A percentile compares a stretch with the other conserved stretches of the same genome.
Conservation (phyloP, 176 grass and related monocot genomes). For the Pontederia crassipes region DNA sequence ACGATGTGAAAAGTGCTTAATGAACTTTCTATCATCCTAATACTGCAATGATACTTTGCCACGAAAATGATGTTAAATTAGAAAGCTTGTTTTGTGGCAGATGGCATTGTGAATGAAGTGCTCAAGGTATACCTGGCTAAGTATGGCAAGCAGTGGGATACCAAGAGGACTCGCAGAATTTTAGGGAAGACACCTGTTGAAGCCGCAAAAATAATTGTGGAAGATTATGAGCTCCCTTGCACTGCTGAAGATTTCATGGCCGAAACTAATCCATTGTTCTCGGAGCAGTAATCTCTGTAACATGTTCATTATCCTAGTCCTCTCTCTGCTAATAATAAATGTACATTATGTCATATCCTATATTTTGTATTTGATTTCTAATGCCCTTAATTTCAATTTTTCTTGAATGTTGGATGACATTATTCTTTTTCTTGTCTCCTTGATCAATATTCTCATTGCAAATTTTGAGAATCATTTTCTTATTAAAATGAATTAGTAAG, state of each 20-base stretch:
- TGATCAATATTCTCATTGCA: no score
- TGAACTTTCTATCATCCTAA: no score
- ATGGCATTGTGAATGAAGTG: constrained; percentile 57
- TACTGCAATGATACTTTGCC: background rate
- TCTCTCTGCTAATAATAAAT: constrained; percentile 7
- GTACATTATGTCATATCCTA: background rate
- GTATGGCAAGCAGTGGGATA: constrained; percentile 78
- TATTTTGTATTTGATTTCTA: background rate
- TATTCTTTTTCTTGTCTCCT: no score
- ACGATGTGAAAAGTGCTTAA: no score
- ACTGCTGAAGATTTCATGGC: constrained; percentile 69
- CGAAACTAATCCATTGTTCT: constrained; percentile 60
- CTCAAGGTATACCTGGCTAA: constrained; percentile 56
- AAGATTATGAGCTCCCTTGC: constrained; percentile 79
- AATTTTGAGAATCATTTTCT: no score
- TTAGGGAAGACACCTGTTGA: constrained; percentile 73
- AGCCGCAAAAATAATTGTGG: constrained; percentile 57
- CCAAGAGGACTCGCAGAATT: constrained; percentile 52
- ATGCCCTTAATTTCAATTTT: no score
- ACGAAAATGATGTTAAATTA: background rate
- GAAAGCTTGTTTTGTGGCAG: constrained; percentile 21
- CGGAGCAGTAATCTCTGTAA: constrained; percentile 49
- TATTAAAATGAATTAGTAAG: no score
- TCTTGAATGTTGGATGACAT: no score
- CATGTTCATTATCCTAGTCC: constrained; percentile 12